These are phyloP conservation scores for Penicillium odoratum DNA, from an alignment of 495 filamentous ascomycete genomes.

Conservation along the genomic window DNA sequence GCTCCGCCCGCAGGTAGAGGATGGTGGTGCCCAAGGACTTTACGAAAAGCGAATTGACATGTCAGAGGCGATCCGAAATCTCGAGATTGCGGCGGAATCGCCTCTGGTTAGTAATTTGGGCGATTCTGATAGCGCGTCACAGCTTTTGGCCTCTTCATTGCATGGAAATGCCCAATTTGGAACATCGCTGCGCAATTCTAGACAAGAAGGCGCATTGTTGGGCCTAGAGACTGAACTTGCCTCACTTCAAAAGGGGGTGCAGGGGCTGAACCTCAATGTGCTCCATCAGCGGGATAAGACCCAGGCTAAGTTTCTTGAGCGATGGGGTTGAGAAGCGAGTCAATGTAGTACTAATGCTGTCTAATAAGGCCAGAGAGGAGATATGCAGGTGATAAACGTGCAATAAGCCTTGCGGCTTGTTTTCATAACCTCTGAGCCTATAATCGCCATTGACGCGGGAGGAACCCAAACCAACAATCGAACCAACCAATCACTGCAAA, in stretches of 20 bases:
- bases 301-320: slow-evolving; percentile 34
- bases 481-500: background rate
- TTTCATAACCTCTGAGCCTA: slow-evolving; percentile 14
- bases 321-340: slow-evolving; percentile 23
- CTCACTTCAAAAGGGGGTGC: slow-evolving; percentile 35
- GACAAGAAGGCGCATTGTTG: slow-evolving; percentile 27
- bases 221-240: slow-evolving; percentile 33
- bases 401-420: background rate
- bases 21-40: slow-evolving; percentile 23
- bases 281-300: slow-evolving; percentile 36
- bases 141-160: slow-evolving; percentile 35
- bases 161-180: slow-evolving; percentile 32
- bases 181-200: slow-evolving; percentile 29
- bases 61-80: slow-evolving; percentile 25
- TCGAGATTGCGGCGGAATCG: slow-evolving; percentile 32
- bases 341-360: background rate
- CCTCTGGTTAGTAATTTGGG: slow-evolving; percentile 32
- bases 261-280: slow-evolving; percentile 35
- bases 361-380: background rate
- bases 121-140: slow-evolving; percentile 33
- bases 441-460: slow-evolving; percentile 1
- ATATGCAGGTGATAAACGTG: background rate
- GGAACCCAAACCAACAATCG: background rate
- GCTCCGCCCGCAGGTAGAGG: slow-evolving; percentile 25
- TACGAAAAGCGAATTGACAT: slow-evolving; percentile 34